Evolutionary conservation across 2,329 filamentous ascomycete species (phyloP), one percentile per base, ranked within the genome.

Genomic region (Penicillium sp.): DNA sequence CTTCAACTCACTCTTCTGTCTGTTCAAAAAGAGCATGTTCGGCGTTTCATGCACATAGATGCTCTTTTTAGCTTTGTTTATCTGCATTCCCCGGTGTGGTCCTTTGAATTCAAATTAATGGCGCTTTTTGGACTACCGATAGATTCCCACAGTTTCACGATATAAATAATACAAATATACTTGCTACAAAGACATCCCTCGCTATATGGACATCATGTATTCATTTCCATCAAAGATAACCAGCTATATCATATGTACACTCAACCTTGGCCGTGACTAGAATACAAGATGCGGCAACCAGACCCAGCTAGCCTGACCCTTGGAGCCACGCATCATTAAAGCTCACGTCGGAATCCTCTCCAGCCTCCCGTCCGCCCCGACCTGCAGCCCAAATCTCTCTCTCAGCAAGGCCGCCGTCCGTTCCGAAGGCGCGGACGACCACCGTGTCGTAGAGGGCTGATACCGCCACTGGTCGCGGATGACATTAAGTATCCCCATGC

Each of bases 401-500:
- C 76, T 70, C 13, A 79, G 66, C 52, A 78, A 78, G 2, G 71
- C 72, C 21, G 75, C 73, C 15, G 76, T 73, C 55, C 77, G 73
- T 19, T 70, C 70, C 0, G 75, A 75, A 5, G 73, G 73, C 26
- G 69, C 65, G 56, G 68, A 58, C 13, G 73, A 62, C 50, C 69
- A 68, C n/a, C 66, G 64, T 21, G 57, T 66, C 30, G 64, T 64
- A 1, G 67, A 61, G 5, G 70, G 64, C 45, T 64, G 72, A 58
- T 77, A 72, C 30, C 64, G 61, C 79, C 77, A 81, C 61, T 81
- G 79, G 56, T 78, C 74, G 13, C 73, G 70, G 31, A 81, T 70
- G 5, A 74, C 73, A 47, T 69, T 64, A 13, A 75, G 58, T 8
- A 81, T 56, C 26, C 75, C 69, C 64, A 79, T 67, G 21, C 79